Base-by-base conservation (phyloP, 2,329 filamentous ascomycete species). In the Intubia oerlemansii region DNA sequence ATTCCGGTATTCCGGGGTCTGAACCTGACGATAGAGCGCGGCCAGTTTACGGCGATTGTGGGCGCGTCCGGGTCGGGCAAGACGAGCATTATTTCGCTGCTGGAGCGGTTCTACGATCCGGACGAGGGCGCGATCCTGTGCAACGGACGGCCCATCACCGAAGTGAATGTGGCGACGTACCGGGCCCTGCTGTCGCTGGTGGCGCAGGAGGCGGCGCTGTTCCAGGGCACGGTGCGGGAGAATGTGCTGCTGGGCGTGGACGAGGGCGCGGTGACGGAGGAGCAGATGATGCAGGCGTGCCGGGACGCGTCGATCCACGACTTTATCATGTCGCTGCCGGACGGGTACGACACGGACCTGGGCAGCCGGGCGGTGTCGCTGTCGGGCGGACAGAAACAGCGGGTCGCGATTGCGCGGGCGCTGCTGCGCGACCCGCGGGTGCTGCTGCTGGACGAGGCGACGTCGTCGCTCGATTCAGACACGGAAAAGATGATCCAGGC, bases 371-470 rank as follows among this genome's bases (percentile, higher is more conserved):
- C 75, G 11, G 63, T 72, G 0, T 64, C 62, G 0, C 51, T 92
- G 10, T 84, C 76, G 2, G 85, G 85, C 31, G 85, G 85, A 0
- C 85, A 95, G 50, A 56, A 56, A 7, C 64, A 69, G 40, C 53
- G 64, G 2, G 42, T 69, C 11, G 53, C 59, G 7, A 66, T 68
- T 28, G 65, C 66, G 0, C 49, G 65, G 5, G 64, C 65, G 0
- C 44, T 67, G 1, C 49, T 64, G 1, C 48, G 63, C 2, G 48
- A 57, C 14, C 64, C 64, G 0, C 49, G 55, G 20, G 47, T 69
- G 1, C 41, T 68, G 8, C 50, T 71, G 5, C 48, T 70, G 3
- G 66, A 71, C 38, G 66, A 71, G 44, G 63, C 64, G 8, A 71
- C 66, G 0, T 59, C 54, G 5, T 59, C 60, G 5, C 45, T 68